Base-by-base conservation (phyloP, 2,329 filamentous ascomycete genomes). In the Fusarium sp. region DNA sequence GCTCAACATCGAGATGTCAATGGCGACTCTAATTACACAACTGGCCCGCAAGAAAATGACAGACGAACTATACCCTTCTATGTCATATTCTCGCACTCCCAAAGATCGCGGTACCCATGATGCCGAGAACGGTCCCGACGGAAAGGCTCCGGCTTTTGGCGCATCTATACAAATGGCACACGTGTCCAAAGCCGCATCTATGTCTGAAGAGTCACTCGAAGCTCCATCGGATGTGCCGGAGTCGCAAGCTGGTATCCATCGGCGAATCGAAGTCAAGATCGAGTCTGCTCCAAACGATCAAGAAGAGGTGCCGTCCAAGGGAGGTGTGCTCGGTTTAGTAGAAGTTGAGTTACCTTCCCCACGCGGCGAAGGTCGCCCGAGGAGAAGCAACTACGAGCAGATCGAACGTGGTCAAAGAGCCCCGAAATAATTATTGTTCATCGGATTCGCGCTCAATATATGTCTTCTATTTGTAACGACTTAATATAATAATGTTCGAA, bases 1-100 rank as follows among this genome's bases (percentile, higher is more conserved):
- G 63, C 80, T 86, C 38, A 84, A 86, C 69, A 86, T 86, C 67
- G 84, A 86, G 71, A 82, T 86, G 79, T 82, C 80, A n/a, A 85
- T 86, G 84, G 84, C 84, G 35, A 80, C 81, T 26, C 80, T 86
- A 37, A 86, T 86, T 69, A 81, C 76, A 21, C 79, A 78, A 21
- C 70, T 82, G 9, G 75, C 75, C 3, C 61, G 55, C 3, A 41
- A 48, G 6, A 50, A 69, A 31, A 49, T 49, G 21, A 55, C 60
- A 10, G 72, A 74, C 42, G 67, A 73, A 2, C 53, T 66, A n/a
- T 70, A 73, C 9, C 63, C 66, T 1, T 63, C 59, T 1, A 24
- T 53, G 5, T 69, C 71, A 2, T 46, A 56, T 12, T 68, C 69
- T 5, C 53, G 60, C 5, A 58, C 63, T 16, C 57, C 39, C 4